phyloP scores from a whole-genome alignment of 345 rosid species.

The Eucalyptus erythrocorys region DNA sequence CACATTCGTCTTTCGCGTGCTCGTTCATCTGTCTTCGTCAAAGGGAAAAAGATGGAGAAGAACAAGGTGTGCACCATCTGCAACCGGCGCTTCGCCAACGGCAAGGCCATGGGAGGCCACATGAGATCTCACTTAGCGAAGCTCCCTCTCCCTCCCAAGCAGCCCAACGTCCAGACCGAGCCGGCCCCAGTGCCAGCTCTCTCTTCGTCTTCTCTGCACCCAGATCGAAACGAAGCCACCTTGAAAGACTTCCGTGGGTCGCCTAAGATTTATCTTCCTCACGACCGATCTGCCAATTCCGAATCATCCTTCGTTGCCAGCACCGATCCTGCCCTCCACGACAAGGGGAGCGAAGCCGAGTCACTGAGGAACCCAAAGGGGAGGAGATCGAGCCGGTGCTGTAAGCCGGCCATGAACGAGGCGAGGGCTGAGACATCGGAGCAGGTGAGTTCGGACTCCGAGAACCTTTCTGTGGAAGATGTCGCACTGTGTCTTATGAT shows the following conservation, averaged over 20 bases:
- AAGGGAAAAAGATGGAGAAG: not conserved
- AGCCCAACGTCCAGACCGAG: not conserved
- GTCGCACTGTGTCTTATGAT: constrained; percentile 17
- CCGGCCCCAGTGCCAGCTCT: not conserved
- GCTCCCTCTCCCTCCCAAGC: constrained; percentile 27
- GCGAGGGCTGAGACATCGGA: constrained; percentile 18
- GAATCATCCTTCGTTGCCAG: not conserved
- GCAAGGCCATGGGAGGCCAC: constrained; percentile 72
- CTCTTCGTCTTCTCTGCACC: not conserved
- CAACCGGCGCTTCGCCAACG: constrained; percentile 30
- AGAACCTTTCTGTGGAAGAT: constrained; percentile 7
- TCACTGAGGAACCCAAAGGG: not conserved
- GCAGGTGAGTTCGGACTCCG: constrained; percentile 16
- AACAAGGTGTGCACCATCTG: constrained; percentile 41
- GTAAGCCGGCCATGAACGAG: not conserved
- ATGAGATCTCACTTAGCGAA: constrained; percentile 50
- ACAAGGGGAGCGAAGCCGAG: constrained; percentile 9
- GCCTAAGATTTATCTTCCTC: not conserved
- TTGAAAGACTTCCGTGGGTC: not conserved
- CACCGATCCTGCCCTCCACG: not conserved
- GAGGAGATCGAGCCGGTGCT: not conserved
- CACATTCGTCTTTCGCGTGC: not conserved
- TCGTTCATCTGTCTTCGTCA: not conserved
- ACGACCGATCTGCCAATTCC: constrained; percentile 1
- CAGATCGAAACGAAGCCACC: not conserved